Percentiles rank a stretch among this genome's conserved stretches.
Conservation (phyloP, 164 flowering plant genomes). For the Houttuynia cordata region DNA sequence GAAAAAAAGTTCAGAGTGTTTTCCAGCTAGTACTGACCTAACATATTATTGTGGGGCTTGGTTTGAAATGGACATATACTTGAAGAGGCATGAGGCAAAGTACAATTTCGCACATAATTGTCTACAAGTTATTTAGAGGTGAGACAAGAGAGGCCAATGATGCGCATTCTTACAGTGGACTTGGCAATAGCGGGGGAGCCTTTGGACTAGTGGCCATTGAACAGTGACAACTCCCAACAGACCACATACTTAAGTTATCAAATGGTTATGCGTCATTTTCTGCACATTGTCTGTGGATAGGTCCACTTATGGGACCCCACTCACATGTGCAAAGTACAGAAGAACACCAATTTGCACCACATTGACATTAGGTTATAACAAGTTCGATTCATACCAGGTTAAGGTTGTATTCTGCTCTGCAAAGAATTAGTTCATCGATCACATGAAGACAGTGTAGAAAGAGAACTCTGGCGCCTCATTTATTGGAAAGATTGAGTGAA, state of each 20-base stretch:
- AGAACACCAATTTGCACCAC: too few relatives aligned
- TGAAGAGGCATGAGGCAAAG: background rate
- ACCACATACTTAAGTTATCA: background rate
- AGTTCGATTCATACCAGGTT: too few relatives aligned
- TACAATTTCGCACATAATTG: background rate
- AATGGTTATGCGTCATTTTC: background rate
- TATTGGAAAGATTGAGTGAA: too few relatives aligned
- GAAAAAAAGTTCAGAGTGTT: background rate
- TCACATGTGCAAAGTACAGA: background rate
- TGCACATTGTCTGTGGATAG: background rate
- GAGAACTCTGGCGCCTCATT: too few relatives aligned
- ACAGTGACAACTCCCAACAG: background rate
- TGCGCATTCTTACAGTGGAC: background rate
- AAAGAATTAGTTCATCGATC: too few relatives aligned
- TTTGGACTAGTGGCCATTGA: background rate
- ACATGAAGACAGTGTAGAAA: too few relatives aligned
- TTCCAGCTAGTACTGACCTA: background rate
- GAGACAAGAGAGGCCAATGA: background rate
- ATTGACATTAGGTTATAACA: too few relatives aligned
- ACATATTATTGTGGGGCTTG: background rate
- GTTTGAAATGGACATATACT: background rate
- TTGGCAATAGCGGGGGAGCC: background rate
- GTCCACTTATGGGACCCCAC: too few relatives aligned
- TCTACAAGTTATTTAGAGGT: background rate
- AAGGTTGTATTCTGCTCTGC: too few relatives aligned